phyloP scores from a whole-genome alignment of 371 early-diverging fungal species.

The Actinomucor elegans region DNA sequence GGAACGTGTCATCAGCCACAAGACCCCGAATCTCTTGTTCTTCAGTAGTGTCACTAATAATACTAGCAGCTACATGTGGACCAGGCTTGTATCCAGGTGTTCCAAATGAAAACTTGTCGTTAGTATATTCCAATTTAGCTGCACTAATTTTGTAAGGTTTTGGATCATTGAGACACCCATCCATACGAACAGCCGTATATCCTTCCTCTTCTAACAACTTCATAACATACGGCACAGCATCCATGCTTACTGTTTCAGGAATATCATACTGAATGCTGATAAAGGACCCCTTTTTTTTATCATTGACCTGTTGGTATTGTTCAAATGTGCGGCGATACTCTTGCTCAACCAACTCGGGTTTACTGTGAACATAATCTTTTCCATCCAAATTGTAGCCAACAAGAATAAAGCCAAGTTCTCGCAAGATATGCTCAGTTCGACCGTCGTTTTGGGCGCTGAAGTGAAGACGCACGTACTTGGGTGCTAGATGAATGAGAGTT shows the following conservation, averaged over 20 bases:
- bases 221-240: conserved; percentile 43
- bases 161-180: conserved; percentile 55
- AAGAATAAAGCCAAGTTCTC: conserved; percentile 49
- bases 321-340: conserved; percentile 41
- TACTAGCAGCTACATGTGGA: conserved; percentile 15
- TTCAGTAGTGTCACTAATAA: conserved; percentile 1
- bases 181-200: conserved; percentile 54
- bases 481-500: conserved; percentile 49
- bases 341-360: conserved; percentile 35
- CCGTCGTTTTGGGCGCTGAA: conserved; percentile 45
- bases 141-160: conserved; percentile 52
- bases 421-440: conserved; percentile 40
- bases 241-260: conserved; percentile 50
- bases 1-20: neutral
- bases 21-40: conserved; percentile 3
- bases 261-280: conserved; percentile 56
- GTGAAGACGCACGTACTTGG: conserved; percentile 57
- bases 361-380: conserved; percentile 47
- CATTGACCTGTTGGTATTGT: conserved; percentile 48
- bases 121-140: conserved; percentile 21
- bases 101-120: conserved; percentile 49
- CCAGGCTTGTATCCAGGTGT: conserved; percentile 46
- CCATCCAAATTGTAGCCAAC: conserved; percentile 58
- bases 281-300: conserved; percentile 48
- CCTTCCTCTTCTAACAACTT: conserved; percentile 43